Evolutionary conservation across 1,284 basidiomycete species (phyloP).

Genomic region (Ustilago lituana): DNA sequence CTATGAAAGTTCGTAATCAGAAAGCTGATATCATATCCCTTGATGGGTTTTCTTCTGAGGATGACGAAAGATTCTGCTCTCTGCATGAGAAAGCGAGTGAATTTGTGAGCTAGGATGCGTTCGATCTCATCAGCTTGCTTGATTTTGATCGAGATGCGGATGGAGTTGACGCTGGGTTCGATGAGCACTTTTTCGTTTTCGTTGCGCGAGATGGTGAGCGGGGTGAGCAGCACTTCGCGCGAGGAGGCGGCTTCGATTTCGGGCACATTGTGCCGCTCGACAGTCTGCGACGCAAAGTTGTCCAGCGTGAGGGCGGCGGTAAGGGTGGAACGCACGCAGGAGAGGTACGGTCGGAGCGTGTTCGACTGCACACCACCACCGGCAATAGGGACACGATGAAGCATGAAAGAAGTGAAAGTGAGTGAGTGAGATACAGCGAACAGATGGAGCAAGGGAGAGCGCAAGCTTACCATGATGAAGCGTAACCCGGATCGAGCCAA

Average conservation of each 20-base stretch:
- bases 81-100: conserved; percentile 99
- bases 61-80: conserved; percentile 97
- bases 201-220: conserved; percentile 91
- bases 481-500: too few species aligned
- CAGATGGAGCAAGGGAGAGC: neutral
- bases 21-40: conserved; percentile 94
- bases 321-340: conserved; percentile 91
- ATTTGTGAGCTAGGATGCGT: conserved; percentile 94
- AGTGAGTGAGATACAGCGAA: neutral
- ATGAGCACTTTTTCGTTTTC: conserved; percentile 96
- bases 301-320: conserved; percentile 97
- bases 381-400: neutral
- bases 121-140: conserved; percentile 99
- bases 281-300: conserved; percentile 95
- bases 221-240: conserved; percentile 83
- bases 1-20: conserved; percentile 96
- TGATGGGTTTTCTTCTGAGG: conserved; percentile 88
- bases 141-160: conserved; percentile 94
- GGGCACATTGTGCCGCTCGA: conserved; percentile 73
- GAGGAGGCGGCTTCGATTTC: conserved; percentile 69
- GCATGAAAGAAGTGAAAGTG: neutral
- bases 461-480: conserved; percentile 8
- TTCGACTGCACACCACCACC: too few species aligned
- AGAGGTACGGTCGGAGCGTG: conserved; percentile 89
- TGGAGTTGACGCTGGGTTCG: conserved; percentile 95